phyloP scores from a whole-genome alignment of 495 filamentous ascomycete genomes.

The Neurospora sp. region DNA sequence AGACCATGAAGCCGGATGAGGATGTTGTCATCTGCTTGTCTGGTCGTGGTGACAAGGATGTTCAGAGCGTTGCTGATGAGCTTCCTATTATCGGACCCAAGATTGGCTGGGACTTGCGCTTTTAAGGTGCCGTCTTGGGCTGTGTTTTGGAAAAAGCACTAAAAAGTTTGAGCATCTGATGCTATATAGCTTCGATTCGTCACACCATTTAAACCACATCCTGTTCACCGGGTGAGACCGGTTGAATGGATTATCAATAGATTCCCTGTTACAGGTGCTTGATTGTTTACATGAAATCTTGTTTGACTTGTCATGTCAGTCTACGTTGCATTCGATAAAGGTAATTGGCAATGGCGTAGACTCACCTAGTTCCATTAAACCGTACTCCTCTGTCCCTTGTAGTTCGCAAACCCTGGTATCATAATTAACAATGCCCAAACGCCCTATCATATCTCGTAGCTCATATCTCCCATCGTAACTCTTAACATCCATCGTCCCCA shows the following conservation, averaged over 20 bases:
- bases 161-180: background rate
- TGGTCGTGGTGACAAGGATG: conserved; percentile 94
- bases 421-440: no score
- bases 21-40: conserved; percentile 92
- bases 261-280: background rate
- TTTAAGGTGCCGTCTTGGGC: conserved; percentile 20
- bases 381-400: no score
- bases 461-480: no score
- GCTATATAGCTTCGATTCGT: background rate
- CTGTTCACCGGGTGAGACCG: background rate
- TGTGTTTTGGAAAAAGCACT: background rate
- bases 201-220: background rate
- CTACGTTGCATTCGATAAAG: no score
- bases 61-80: conserved; percentile 94
- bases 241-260: background rate
- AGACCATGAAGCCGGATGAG: conserved; percentile 78
- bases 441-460: no score
- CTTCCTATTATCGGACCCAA: conserved; percentile 76
- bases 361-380: no score
- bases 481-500: no score
- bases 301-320: no score
- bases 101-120: conserved; percentile 95
- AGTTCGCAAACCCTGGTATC: no score
- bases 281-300: background rate
- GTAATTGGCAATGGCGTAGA: no score